Evolutionary conservation across 1,139 yeast genomes (phyloP).

Genomic region (Debaryomyces coudertii): DNA sequence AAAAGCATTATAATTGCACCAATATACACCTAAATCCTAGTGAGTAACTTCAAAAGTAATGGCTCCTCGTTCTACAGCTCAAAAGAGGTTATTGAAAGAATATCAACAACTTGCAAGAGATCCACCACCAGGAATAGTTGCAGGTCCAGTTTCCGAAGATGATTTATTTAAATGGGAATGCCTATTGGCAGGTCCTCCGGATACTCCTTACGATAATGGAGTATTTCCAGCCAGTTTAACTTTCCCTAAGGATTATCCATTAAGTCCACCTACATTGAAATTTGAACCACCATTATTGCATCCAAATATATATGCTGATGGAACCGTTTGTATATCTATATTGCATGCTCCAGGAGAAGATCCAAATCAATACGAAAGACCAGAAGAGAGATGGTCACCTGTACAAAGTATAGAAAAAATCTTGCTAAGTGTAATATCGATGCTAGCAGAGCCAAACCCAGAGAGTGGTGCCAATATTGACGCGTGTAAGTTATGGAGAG

Average conservation of each 20-base stretch:
- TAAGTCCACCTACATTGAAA: conserved; percentile 84
- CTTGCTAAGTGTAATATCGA: conserved; percentile 85
- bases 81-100: conserved; percentile 82
- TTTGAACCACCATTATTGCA: conserved; percentile 87
- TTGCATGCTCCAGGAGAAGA: conserved; percentile 97
- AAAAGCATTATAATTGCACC: not conserved
- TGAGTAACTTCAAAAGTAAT: conserved; percentile 20
- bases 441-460: conserved; percentile 96
- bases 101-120: conserved; percentile 82
- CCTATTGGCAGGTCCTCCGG: conserved; percentile 89
- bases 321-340: conserved; percentile 93
- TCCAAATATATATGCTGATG: conserved; percentile 92
- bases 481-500: conserved; percentile 95
- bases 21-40: not conserved
- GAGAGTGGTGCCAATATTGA: conserved; percentile 97
- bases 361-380: conserved; percentile 91
- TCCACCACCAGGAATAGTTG: conserved; percentile 93
- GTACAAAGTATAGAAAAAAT: conserved; percentile 97
- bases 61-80: conserved; percentile 71
- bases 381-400: conserved; percentile 98
- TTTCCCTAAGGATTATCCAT: conserved; percentile 92
- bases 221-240: conserved; percentile 79
- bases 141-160: conserved; percentile 85
- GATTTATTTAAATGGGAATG: conserved; percentile 91
- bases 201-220: conserved; percentile 91